A percentile compares a stretch with the other conserved stretches of the same genome.
phyloP scores from a whole-genome alignment of 2,329 filamentous ascomycete species.

The Mycosphaerella arachidis region DNA sequence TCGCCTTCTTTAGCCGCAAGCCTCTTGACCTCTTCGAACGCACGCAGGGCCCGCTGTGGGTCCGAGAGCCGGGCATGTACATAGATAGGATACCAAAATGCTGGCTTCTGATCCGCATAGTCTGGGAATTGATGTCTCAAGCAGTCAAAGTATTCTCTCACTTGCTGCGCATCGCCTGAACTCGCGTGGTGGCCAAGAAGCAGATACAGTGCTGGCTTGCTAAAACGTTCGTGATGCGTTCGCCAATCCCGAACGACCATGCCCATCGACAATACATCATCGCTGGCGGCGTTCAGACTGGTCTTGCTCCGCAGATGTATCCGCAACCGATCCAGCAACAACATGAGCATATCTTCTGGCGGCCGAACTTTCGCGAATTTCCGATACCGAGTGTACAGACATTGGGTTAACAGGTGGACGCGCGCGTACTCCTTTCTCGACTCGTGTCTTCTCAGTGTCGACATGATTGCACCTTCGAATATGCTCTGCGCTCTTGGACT shows the following conservation, averaged over 20 bases:
- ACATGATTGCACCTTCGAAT: background rate
- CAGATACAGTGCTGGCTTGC: constrained; percentile 12
- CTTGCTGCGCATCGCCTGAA: constrained; percentile 31
- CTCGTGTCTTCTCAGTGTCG: background rate
- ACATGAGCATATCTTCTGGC: constrained; percentile 10
- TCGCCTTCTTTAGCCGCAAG: constrained; percentile 19
- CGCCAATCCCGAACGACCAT: constrained; percentile 27
- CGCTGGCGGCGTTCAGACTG: background rate
- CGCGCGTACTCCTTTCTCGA: background rate
- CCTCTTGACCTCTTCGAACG: constrained; percentile 59
- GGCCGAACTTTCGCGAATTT: background rate
- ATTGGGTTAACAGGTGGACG: background rate
- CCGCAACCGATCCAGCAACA: constrained; percentile 12
- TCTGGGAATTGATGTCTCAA: constrained; percentile 21
- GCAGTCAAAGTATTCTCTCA: constrained; percentile 34
- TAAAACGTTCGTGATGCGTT: constrained; percentile 20
- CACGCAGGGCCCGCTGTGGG: constrained; percentile 51
- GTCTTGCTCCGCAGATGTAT: constrained; percentile 3
- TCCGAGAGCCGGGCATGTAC: constrained; percentile 68
- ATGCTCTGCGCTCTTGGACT: background rate
- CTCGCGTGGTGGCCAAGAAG: constrained; percentile 32
- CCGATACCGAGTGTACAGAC: constrained; percentile 14
- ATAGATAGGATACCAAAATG: constrained; percentile 55
- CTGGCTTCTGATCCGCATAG: constrained; percentile 17
- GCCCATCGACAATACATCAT: background rate